Conservation (phyloP, 257 asterid species). For the Asclepias syriaca region DNA sequence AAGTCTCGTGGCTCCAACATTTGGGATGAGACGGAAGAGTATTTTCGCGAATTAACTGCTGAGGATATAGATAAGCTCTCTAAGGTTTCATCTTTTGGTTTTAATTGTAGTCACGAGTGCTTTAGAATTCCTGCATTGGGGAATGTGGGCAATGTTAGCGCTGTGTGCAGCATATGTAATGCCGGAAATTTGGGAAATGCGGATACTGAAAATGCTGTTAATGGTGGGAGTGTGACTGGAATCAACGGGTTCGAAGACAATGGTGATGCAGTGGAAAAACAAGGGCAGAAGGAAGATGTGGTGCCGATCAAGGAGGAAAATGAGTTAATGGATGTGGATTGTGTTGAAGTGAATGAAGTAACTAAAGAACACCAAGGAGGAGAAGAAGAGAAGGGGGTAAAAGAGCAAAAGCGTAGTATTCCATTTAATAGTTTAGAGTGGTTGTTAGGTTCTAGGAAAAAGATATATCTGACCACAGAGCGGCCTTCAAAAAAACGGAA, state of each 20-base stretch:
- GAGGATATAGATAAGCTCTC: slow-evolving; percentile 64
- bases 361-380: slow-evolving; percentile 10
- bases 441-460: slow-evolving; percentile 90
- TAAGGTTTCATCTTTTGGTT: slow-evolving; percentile 30
- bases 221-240: slow-evolving; percentile 20
- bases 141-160: slow-evolving; percentile 6
- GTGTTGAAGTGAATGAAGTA: slow-evolving; percentile 25
- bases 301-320: slow-evolving; percentile 31
- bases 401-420: slow-evolving; percentile 22
- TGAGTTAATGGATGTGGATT: slow-evolving; percentile 50
- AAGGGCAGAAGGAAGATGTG: slow-evolving; percentile 21
- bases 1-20: slow-evolving; percentile 41
- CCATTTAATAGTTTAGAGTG: slow-evolving; percentile 72
- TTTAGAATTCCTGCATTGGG: slow-evolving; percentile 39
- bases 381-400: slow-evolving; percentile 29
- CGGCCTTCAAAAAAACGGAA: slow-evolving; percentile 86
- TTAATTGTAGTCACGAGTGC: slow-evolving; percentile 37
- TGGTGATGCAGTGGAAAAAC: slow-evolving; percentile 25
- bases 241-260: slow-evolving; percentile 20
- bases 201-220: slow-evolving; percentile 20
- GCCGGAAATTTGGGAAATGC: not conserved
- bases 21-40: slow-evolving; percentile 79
- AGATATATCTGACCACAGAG: slow-evolving; percentile 78
- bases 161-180: slow-evolving; percentile 8
- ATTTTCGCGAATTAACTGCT: slow-evolving; percentile 57